A percentile compares a stretch with the other conserved stretches of the same genome.
phyloP scores from a whole-genome alignment of 164 flowering plant genomes.

The Paratinospora sagittata region DNA sequence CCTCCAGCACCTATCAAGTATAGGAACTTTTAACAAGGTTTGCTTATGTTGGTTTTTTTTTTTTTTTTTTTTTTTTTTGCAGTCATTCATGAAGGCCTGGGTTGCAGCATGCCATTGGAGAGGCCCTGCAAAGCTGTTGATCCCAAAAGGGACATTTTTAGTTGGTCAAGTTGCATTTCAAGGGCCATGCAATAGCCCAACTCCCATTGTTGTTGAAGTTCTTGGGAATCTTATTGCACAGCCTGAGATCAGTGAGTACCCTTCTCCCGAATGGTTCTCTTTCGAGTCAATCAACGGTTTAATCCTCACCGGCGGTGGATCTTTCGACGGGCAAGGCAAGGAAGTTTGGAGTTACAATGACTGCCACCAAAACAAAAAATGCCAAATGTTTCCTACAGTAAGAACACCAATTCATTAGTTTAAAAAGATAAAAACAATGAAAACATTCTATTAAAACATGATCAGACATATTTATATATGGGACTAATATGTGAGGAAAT shows the following conservation, averaged over 20 bases:
- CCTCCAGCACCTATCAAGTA: too few relatives aligned
- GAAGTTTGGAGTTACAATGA: conserved; percentile 32
- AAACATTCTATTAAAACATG: too few relatives aligned
- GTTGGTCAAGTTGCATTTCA: conserved; percentile 30
- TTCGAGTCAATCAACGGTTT: conserved; percentile 32
- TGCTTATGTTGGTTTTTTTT: too few relatives aligned
- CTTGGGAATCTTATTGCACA: conserved; percentile 37
- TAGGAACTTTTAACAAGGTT: too few relatives aligned
- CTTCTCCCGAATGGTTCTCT: conserved; percentile 27
- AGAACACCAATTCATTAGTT: too few relatives aligned
- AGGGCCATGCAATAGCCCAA: conserved; percentile 44
- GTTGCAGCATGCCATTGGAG: conserved; percentile 28
- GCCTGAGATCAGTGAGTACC: conserved; percentile 31
- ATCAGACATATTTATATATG: not conserved
- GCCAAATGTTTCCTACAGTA: conserved; percentile 25
- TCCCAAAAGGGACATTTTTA: conserved; percentile 38
- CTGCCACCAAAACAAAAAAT: conserved; percentile 12
- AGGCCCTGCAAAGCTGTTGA: conserved; percentile 27
- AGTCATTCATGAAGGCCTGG: conserved; percentile 43
- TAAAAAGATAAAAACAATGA: too few relatives aligned
- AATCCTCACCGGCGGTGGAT: conserved; percentile 42
- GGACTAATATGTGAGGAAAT: not conserved
- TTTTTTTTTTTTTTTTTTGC: too few relatives aligned
- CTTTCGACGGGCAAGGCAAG: conserved; percentile 41
- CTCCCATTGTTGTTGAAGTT: conserved; percentile 33